A percentile compares a stretch with the other conserved stretches of the same genome.
These are phyloP conservation scores for Henckelia pumila DNA, from an alignment of 257 asterid genomes.

Conservation along the genomic window DNA sequence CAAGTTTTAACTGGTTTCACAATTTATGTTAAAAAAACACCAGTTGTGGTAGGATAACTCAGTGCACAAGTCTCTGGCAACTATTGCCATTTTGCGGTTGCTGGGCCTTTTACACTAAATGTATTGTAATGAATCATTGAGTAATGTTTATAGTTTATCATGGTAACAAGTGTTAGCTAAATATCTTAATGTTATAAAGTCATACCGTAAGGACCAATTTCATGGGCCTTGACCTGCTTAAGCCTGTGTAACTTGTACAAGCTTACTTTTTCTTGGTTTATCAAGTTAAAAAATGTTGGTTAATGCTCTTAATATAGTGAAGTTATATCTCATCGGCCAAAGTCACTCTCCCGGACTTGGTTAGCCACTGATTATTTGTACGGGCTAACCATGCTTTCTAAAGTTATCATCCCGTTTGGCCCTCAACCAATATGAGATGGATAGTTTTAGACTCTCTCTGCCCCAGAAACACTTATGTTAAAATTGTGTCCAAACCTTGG, in stretches of 20 bases:
- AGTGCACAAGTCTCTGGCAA: neutral
- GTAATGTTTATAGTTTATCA: too few species aligned
- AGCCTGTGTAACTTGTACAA: neutral
- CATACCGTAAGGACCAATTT: neutral
- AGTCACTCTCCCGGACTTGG: neutral
- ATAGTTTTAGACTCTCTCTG: neutral
- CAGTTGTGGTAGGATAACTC: neutral
- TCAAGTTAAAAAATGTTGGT: neutral
- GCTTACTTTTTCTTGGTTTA: neutral
- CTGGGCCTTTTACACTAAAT: neutral
- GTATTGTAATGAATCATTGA: neutral
- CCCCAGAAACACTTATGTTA: neutral
- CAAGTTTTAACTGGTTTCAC: neutral
- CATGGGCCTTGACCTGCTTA: neutral
- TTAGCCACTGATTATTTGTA: neutral
- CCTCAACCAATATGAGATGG: neutral
- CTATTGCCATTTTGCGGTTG: too few species aligned
- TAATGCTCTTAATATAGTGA: neutral
- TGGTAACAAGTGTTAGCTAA: neutral
- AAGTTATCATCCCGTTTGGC: neutral
- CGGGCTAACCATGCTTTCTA: neutral
- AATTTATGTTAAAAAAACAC: neutral
- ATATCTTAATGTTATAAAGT: too few species aligned
- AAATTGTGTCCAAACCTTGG: neutral
- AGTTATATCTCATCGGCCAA: neutral